A percentile compares a stretch with the other conserved stretches of the same genome.
phyloP scores from a whole-genome alignment of 495 filamentous ascomycete species.

The Clavariopsis aquatica region DNA sequence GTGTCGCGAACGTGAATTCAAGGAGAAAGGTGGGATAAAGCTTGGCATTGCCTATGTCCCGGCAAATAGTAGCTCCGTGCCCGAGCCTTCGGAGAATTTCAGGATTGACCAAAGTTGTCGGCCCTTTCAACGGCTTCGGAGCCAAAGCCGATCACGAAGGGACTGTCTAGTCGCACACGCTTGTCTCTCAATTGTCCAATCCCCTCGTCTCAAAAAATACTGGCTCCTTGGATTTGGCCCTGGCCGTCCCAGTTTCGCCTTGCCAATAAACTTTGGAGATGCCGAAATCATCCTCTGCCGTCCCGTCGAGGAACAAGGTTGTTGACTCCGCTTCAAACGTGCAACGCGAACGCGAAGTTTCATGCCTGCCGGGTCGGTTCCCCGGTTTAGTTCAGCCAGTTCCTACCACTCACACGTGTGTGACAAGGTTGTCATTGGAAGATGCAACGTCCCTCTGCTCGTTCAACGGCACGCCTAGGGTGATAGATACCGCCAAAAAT shows the following conservation, averaged over 20 bases:
- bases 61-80: neutral
- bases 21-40: neutral
- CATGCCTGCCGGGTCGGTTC: neutral
- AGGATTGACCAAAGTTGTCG: too few species aligned
- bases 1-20: neutral
- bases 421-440: too few species aligned
- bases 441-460: too few species aligned
- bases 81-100: neutral
- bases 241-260: neutral
- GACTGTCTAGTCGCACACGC: too few species aligned
- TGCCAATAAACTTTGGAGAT: neutral
- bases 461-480: too few species aligned
- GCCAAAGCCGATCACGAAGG: too few species aligned
- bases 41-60: neutral
- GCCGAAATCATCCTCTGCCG: neutral
- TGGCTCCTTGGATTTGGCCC: too few species aligned
- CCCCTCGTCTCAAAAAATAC: too few species aligned
- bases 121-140: too few species aligned
- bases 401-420: too few species aligned
- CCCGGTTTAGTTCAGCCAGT: neutral
- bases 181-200: too few species aligned
- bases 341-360: neutral
- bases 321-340: slow-evolving; percentile 1
- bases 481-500: neutral
- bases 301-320: neutral